phyloP scores from a whole-genome alignment of 106 monocot species.

The Hemerocallis citrina region DNA sequence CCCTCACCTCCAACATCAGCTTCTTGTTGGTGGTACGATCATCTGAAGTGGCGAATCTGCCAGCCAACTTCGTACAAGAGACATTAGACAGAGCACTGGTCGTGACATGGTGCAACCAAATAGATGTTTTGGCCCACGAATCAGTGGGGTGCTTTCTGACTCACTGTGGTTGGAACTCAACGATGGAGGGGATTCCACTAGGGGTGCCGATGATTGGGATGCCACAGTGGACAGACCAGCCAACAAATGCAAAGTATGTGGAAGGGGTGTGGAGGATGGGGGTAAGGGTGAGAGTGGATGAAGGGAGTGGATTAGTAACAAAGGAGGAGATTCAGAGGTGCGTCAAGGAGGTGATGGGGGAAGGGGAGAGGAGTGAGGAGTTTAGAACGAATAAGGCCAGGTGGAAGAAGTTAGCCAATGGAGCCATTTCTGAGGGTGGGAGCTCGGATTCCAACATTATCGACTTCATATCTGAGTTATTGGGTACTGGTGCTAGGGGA shows the following conservation, averaged over 20 bases:
- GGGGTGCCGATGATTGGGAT: conserved; percentile 42
- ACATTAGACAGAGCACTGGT: conserved; percentile 5
- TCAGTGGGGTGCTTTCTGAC: conserved; percentile 53
- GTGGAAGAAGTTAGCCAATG: no score
- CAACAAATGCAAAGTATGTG: conserved; percentile 47
- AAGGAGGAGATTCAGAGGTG: conserved; percentile 41
- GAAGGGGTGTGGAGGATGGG: conserved; percentile 44
- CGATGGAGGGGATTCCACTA: conserved; percentile 31
- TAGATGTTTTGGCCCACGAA: conserved; percentile 28
- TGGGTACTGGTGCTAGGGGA: no score
- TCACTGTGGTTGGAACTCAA: conserved; percentile 62
- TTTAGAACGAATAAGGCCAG: conserved; percentile 31
- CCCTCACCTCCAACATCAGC: background rate
- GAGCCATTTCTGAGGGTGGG: conserved; percentile 42
- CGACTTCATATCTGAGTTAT: conserved; percentile 37
- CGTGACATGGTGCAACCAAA: conserved; percentile 35
- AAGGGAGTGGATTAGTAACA: background rate
- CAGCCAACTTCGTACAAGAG: background rate
- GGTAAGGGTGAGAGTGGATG: conserved; percentile 21
- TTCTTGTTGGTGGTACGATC: conserved; percentile 21
- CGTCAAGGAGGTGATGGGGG: conserved; percentile 47
- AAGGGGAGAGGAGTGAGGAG: conserved; percentile 15
- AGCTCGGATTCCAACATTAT: conserved; percentile 33
- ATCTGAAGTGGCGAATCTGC: conserved; percentile 14
- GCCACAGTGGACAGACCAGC: conserved; percentile 66